Percentiles rank a stretch among this genome's conserved stretches.
Evolutionary conservation across 768 basidiomycete genomes (phyloP).

Genomic region (Lactifluus pinguis): DNA sequence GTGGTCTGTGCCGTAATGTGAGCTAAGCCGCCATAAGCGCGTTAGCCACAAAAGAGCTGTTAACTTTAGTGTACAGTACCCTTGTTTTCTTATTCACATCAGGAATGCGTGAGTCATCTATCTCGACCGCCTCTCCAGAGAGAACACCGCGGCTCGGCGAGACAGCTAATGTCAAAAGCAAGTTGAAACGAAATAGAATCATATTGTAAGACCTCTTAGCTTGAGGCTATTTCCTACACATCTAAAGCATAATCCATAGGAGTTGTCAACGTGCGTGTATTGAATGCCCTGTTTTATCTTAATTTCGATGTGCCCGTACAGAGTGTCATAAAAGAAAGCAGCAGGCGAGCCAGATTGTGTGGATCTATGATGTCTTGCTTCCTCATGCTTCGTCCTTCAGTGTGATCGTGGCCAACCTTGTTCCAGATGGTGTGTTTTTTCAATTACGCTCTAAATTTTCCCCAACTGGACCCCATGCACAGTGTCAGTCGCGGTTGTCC

Average conservation of each 20-base stretch:
- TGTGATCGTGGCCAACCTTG: slow-evolving; percentile 24
- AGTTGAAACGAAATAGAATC: slow-evolving; percentile 20
- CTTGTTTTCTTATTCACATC: not conserved
- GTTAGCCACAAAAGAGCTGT: too few species aligned
- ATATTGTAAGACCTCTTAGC: slow-evolving; percentile 16
- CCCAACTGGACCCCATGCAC: not conserved
- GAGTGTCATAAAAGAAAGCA: slow-evolving; percentile 23
- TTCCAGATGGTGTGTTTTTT: slow-evolving; percentile 18
- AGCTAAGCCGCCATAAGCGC: not conserved
- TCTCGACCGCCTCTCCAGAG: slow-evolving; percentile 13
- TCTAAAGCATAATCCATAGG: not conserved
- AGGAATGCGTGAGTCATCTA: slow-evolving; percentile 11
- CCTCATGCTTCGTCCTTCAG: not conserved
- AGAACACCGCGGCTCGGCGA: not conserved
- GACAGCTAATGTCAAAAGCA: slow-evolving; percentile 1
- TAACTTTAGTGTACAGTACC: too few species aligned
- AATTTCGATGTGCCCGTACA: not conserved
- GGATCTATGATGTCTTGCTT: not conserved
- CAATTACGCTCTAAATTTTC: not conserved
- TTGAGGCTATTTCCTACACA: not conserved
- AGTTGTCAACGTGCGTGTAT: slow-evolving; percentile 18
- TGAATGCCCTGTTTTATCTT: not conserved
- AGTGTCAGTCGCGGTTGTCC: slow-evolving; percentile 19
- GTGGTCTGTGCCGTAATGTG: too few species aligned
- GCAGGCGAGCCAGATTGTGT: slow-evolving; percentile 13